These are phyloP conservation scores for Coniochaeta sp. DNA, from an alignment of 2,329 filamentous ascomycete species.

Conservation along the genomic window DNA sequence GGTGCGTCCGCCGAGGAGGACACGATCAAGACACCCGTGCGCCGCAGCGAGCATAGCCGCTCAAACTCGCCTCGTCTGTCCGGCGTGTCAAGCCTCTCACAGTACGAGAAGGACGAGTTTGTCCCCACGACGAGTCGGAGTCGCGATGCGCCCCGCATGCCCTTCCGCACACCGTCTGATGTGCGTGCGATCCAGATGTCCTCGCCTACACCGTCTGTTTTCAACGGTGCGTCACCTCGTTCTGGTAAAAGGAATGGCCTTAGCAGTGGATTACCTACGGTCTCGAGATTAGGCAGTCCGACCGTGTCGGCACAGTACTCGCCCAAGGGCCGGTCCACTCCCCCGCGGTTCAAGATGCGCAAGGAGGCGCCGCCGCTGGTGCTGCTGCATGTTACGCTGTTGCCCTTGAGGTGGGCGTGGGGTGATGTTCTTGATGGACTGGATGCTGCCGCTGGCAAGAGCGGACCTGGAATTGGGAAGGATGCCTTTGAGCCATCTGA, in stretches of 20 bases:
- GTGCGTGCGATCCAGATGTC: slow-evolving; percentile 66
- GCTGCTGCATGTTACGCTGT: slow-evolving; percentile 67
- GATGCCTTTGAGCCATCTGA: slow-evolving; percentile 30
- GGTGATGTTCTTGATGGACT: slow-evolving; percentile 13
- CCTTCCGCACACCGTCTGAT: slow-evolving; percentile 62
- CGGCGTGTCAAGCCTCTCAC: slow-evolving; percentile 41
- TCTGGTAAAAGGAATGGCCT: slow-evolving; percentile 36
- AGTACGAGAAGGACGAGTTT: slow-evolving; percentile 35
- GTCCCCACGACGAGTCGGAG: slow-evolving; percentile 40
- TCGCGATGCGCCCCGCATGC: slow-evolving; percentile 51
- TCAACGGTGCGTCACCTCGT: slow-evolving; percentile 42
- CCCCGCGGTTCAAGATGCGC: slow-evolving; percentile 47
- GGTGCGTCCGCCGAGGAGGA: slow-evolving; percentile 3
- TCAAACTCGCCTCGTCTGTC: slow-evolving; percentile 34
- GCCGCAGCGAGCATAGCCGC: slow-evolving; percentile 19
- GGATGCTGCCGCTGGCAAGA: neutral
- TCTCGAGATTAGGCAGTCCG: slow-evolving; percentile 52
- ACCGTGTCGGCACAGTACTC: slow-evolving; percentile 43
- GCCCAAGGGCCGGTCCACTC: slow-evolving; percentile 44
- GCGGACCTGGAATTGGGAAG: neutral
- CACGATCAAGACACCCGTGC: slow-evolving; percentile 6
- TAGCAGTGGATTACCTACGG: slow-evolving; percentile 19
- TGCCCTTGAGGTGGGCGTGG: slow-evolving; percentile 46
- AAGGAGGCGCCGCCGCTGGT: slow-evolving; percentile 59
- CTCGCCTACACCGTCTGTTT: slow-evolving; percentile 52